Percentiles rank a stretch among this genome's conserved stretches.
Evolutionary conservation across 192 early-diverging fungal species (phyloP).

Genomic region (Umbelopsis sp.): DNA sequence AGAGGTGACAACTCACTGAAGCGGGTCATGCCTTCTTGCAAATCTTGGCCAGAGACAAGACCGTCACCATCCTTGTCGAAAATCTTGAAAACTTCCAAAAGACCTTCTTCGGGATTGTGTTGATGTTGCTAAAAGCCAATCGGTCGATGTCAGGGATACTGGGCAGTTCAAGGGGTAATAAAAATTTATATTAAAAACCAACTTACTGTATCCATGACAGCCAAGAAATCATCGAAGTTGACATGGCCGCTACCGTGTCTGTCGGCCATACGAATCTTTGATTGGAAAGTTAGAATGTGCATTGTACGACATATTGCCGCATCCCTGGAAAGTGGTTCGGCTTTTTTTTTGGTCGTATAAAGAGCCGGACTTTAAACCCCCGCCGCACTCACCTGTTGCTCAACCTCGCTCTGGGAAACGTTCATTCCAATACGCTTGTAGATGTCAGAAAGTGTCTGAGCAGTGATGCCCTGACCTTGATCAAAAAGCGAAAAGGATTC

Average conservation of each 20-base stretch:
- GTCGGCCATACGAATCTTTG: conserved; percentile 14
- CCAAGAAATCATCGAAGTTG: conserved; percentile 33
- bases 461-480: conserved; percentile 33
- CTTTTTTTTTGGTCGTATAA: not conserved
- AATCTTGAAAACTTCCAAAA: conserved; percentile 26
- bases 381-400: conserved; percentile 25
- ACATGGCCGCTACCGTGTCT: conserved; percentile 4
- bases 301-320: not conserved
- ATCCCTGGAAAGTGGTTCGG: not conserved
- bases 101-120: conserved; percentile 33
- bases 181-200: not conserved
- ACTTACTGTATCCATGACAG: conserved; percentile 29
- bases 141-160: not conserved
- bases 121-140: conserved; percentile 31
- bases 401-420: conserved; percentile 31
- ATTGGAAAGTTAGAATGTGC: not conserved
- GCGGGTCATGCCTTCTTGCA: conserved; percentile 27
- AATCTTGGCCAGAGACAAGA: conserved; percentile 30
- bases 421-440: conserved; percentile 27
- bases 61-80: conserved; percentile 39
- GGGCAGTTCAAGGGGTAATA: not conserved
- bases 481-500: conserved; percentile 26
- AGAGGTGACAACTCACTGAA: conserved; percentile 30
- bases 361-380: conserved; percentile 15
- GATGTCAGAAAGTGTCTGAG: conserved; percentile 28